Percentiles rank a stretch among this genome's conserved stretches.
Conservation (phyloP, 2,329 filamentous ascomycete species). For the Fusarium dlaminii region DNA sequence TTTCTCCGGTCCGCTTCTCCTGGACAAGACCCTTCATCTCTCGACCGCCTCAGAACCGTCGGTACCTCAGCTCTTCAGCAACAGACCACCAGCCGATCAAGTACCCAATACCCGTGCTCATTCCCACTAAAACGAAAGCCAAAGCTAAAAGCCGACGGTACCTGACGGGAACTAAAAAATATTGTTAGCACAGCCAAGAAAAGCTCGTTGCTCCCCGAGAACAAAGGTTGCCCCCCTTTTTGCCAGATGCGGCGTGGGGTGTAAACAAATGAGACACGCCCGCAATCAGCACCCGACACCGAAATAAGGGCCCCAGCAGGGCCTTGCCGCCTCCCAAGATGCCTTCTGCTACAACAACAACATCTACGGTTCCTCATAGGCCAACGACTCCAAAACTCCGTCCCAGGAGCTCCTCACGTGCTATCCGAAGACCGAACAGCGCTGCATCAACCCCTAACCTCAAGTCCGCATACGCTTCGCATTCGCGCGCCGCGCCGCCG, state of each 20-base stretch:
- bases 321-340: constrained; percentile 37
- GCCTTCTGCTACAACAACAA: constrained; percentile 41
- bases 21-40: background rate
- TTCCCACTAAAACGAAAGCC: constrained; percentile 23
- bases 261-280: constrained; percentile 46
- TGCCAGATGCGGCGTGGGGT: constrained; percentile 42
- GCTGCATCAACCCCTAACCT: constrained; percentile 69
- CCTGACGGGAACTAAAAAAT: constrained; percentile 33
- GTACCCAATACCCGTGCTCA: constrained; percentile 12
- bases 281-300: constrained; percentile 30
- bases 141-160: constrained; percentile 22
- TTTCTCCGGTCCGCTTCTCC: constrained; percentile 14
- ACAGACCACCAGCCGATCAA: constrained; percentile 1
- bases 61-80: background rate
- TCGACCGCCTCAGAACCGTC: background rate
- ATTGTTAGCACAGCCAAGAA: constrained; percentile 16
- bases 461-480: constrained; percentile 59
- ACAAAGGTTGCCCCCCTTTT: constrained; percentile 41
- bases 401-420: constrained; percentile 45
- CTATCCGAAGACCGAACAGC: constrained; percentile 56
- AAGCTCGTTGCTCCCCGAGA: constrained; percentile 29
- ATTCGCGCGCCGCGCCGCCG: constrained; percentile 58
- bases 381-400: constrained; percentile 33
- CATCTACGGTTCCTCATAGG: constrained; percentile 30
- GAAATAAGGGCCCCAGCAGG: constrained; percentile 40